Percentiles rank a stretch among this genome's conserved stretches.
Conservation (phyloP, 2,329 filamentous ascomycete genomes). For the Penicillium corylophilum region DNA sequence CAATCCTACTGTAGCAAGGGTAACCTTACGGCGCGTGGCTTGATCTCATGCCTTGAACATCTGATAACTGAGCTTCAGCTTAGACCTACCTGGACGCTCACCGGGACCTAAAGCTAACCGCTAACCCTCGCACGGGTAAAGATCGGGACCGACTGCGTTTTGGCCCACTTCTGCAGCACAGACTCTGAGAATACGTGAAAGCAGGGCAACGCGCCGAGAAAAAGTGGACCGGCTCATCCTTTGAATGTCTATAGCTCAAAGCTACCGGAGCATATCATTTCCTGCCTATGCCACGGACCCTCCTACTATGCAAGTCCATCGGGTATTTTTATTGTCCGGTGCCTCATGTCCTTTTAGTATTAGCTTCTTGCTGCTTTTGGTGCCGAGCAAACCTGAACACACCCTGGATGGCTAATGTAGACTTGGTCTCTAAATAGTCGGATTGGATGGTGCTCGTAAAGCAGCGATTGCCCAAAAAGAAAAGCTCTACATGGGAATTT, state of each 20-base stretch:
- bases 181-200: neutral
- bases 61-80: slow-evolving; percentile 10
- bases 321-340: slow-evolving; percentile 6
- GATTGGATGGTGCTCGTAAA: neutral
- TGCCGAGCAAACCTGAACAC: neutral
- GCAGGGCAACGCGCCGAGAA: slow-evolving; percentile 3
- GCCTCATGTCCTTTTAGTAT: neutral
- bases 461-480: neutral
- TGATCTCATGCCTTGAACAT: neutral
- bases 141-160: slow-evolving; percentile 5
- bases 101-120: neutral
- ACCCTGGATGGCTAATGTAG: neutral
- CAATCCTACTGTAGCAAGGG: too few relatives aligned
- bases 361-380: neutral
- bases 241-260: slow-evolving; percentile 10
- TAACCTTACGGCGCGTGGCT: neutral
- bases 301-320: slow-evolving; percentile 11
- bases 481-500: neutral
- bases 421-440: neutral
- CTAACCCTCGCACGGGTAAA: slow-evolving; percentile 1
- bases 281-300: slow-evolving; percentile 14
- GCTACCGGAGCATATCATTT: slow-evolving; percentile 20
- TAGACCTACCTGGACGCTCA: neutral
- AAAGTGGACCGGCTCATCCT: slow-evolving; percentile 18
- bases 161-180: slow-evolving; percentile 5